These are phyloP conservation scores for Jackrogersella multiformis DNA, from an alignment of 495 filamentous ascomycete species.

Conservation along the genomic window DNA sequence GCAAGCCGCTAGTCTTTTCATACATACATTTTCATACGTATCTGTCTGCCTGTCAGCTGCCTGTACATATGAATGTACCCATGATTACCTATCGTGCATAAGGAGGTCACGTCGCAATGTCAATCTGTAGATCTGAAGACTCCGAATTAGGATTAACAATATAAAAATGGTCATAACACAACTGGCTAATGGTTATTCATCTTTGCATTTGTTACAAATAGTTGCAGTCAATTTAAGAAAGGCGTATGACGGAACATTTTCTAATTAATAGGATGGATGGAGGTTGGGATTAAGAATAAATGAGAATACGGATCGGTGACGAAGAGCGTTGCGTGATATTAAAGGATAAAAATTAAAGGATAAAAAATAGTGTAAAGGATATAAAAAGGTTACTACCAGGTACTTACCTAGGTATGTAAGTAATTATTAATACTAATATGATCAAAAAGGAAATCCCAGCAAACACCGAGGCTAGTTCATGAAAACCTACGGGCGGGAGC, in stretches of 20 bases:
- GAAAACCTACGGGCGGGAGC: slow-evolving; percentile 19
- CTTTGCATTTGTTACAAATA: background rate
- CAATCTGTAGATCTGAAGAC: slow-evolving; percentile 28
- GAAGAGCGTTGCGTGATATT: background rate
- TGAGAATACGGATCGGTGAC: slow-evolving; percentile 14
- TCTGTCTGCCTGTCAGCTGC: too few relatives aligned
- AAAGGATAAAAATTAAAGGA: background rate
- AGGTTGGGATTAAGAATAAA: slow-evolving; percentile 4
- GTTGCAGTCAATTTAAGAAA: slow-evolving; percentile 5
- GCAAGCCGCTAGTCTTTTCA: slow-evolving; percentile 13
- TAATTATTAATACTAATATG: too few relatives aligned
- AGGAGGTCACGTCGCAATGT: slow-evolving; percentile 29
- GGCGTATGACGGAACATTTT: background rate
- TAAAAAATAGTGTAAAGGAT: background rate
- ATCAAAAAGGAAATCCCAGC: background rate
- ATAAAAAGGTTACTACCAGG: too few relatives aligned
- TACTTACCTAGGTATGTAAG: too few relatives aligned
- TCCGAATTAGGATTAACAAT: slow-evolving; percentile 6
- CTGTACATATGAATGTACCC: too few relatives aligned
- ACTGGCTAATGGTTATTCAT: background rate
- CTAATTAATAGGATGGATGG: background rate
- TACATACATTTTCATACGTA: background rate
- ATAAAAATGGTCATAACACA: slow-evolving; percentile 12
- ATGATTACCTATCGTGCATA: slow-evolving; percentile 16
- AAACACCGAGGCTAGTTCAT: background rate